Evolutionary conservation across 768 basidiomycete genomes (phyloP).

Genomic region (Punctularia strigosozonata): DNA sequence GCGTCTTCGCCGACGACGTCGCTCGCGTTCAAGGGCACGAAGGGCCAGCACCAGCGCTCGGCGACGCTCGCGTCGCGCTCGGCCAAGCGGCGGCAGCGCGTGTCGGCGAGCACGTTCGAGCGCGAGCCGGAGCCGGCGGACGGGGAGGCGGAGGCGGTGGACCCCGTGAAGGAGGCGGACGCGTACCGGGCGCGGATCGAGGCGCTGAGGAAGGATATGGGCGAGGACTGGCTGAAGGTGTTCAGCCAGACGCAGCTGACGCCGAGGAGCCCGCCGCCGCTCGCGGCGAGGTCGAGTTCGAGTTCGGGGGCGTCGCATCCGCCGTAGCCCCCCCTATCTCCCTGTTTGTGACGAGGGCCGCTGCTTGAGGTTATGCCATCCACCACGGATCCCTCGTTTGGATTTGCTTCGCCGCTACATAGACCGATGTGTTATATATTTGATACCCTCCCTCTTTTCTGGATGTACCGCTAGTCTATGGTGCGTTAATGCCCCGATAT

Average conservation of each 20-base stretch:
- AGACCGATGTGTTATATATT: too few species aligned
- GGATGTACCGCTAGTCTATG: too few species aligned
- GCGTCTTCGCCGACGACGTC: constrained; percentile 1
- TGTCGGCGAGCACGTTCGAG: constrained; percentile 57
- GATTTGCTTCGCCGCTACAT: too few species aligned
- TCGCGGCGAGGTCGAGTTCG: too few species aligned
- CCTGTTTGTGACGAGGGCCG: too few species aligned
- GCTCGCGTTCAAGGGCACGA: background rate
- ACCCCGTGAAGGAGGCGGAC: constrained; percentile 47
- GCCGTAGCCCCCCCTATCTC: too few species aligned
- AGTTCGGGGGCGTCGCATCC: too few species aligned
- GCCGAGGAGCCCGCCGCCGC: too few species aligned
- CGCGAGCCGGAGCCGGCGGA: constrained; percentile 20
- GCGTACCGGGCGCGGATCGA: constrained; percentile 71
- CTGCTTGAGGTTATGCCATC: too few species aligned
- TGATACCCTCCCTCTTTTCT: too few species aligned
- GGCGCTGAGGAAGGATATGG: constrained; percentile 77
- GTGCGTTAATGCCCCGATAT: too few species aligned
- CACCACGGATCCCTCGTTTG: too few species aligned
- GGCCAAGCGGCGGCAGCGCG: constrained; percentile 35
- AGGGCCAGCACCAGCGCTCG: constrained; percentile 11
- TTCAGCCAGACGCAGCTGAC: constrained; percentile 50
- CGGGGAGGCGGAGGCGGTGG: constrained; percentile 15
- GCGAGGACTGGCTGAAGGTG: constrained; percentile 82
- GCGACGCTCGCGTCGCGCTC: constrained; percentile 23